Evolutionary conservation across 352 stramenopile species (phyloP).

Genomic region (Pythium plurisporium): DNA sequence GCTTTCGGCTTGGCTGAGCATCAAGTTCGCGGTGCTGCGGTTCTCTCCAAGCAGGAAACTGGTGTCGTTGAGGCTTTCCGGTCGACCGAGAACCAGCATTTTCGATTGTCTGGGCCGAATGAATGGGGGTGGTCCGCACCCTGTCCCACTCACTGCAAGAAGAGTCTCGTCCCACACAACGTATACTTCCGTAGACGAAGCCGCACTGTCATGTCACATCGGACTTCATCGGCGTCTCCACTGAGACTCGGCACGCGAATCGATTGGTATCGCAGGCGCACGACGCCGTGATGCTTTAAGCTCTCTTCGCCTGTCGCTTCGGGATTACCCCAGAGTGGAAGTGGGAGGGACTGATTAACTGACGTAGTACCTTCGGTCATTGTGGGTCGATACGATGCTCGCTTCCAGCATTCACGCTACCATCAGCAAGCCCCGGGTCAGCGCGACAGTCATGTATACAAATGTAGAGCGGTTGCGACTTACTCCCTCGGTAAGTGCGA

Average conservation of each 20-base stretch:
- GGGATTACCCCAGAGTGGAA: conserved; percentile 39
- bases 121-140: not conserved
- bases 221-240: not conserved
- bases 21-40: not conserved
- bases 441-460: not conserved
- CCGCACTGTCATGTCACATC: conserved; percentile 21
- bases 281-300: conserved; percentile 54
- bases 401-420: conserved; percentile 19
- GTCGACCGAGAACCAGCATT: conserved; percentile 1
- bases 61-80: not conserved
- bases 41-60: not conserved
- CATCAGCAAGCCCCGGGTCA: too few relatives aligned
- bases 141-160: conserved; percentile 14
- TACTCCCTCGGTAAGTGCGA: conserved; percentile 67
- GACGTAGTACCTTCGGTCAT: not conserved
- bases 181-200: conserved; percentile 26
- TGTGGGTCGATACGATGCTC: conserved; percentile 12
- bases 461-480: too few relatives aligned
- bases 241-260: not conserved
- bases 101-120: not conserved
- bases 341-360: conserved; percentile 23
- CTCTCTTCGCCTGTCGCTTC: conserved; percentile 53
- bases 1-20: not conserved
- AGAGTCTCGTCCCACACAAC: conserved; percentile 27
- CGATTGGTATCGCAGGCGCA: conserved; percentile 42